Base-by-base conservation (phyloP, 345 rosid genomes). In the Hibiscus mutabilis region DNA sequence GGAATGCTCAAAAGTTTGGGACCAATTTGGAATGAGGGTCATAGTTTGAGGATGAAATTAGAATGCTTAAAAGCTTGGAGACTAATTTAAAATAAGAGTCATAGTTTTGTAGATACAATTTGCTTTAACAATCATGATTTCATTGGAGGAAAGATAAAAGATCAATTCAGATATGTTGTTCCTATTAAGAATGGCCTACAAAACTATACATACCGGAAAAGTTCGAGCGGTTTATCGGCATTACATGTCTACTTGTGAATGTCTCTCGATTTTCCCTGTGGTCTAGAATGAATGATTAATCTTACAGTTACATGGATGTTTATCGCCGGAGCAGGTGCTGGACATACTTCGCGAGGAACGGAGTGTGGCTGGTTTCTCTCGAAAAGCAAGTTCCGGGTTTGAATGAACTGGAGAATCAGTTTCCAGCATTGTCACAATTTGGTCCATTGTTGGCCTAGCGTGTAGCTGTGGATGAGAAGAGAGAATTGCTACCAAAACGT, bases 381-480 rank as follows among this genome's bases (percentile, higher is more conserved):
- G 14, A 42, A 21, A 24, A 35, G 67, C 13, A n/a, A n/a, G 67
- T 37, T 44, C 12, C 15, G 18, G 72, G 27, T 11, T 40, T 16
- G 78, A 75, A 21, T 67, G 61, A 63, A 33, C 66, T 12, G 73
- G 66, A 35, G 44, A 7, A 47, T 73, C 53, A 1, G 68, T 61
- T 59, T 84, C 85, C 73, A 84, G 16, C 1, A 76, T 78, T 18
- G 73, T 78, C 29, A 79, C 80, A 47, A 84, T 63, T 69, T 79
- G 83, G 46, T 81, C 81, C 82, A 79, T 79, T 60, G 79, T 73
- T 62, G 83, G 85, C 73, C 87, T 81, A 9, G 83, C 85, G 2
- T 68, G 60, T 12, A 79, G 5, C 19, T 75, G 5, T 6, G 85
- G 80, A 73, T 79, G 87, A 18, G 76, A 79, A 55, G 79, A 77